These are phyloP conservation scores for Naganishia albida DNA, from an alignment of 1,284 basidiomycete species.

Conservation along the genomic window DNA sequence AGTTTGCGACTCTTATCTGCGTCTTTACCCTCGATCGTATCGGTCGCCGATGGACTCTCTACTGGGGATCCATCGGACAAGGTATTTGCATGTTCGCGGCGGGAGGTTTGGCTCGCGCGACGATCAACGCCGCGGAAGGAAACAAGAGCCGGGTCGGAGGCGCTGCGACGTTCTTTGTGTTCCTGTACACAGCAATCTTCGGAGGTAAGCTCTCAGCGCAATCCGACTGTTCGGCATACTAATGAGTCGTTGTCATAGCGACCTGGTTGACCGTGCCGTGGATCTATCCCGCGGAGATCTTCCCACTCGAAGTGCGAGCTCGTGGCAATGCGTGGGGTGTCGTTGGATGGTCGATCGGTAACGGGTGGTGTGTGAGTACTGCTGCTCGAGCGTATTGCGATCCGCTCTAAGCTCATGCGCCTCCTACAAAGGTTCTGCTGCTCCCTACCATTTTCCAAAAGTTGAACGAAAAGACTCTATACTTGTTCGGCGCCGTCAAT, in stretches of 20 bases:
- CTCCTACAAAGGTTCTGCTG: constrained; percentile 31
- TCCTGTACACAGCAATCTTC: constrained; percentile 42
- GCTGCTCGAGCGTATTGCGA: no score
- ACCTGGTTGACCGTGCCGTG: constrained; percentile 46
- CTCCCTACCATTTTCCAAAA: constrained; percentile 39
- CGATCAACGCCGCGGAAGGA: constrained; percentile 34
- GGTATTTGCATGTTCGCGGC: constrained; percentile 40
- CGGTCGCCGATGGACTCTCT: constrained; percentile 41
- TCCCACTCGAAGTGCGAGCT: constrained; percentile 42
- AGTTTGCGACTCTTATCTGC: constrained; percentile 39
- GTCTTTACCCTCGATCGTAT: constrained; percentile 48
- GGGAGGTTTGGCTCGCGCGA: constrained; percentile 40
- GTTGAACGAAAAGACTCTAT: constrained; percentile 41
- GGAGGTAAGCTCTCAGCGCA: constrained; percentile 29
- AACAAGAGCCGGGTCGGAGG: constrained; percentile 34
- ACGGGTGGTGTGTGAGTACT: constrained; percentile 39
- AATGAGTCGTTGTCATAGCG: constrained; percentile 19
- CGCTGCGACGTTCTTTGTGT: constrained; percentile 39
- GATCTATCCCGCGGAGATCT: constrained; percentile 48
- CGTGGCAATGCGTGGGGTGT: constrained; percentile 45
- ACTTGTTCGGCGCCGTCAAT: constrained; percentile 35
- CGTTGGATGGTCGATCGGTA: constrained; percentile 46
- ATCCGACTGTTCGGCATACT: neutral
- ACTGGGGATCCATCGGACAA: constrained; percentile 39
- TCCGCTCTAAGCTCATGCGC: neutral